Evolutionary conservation across 2,329 filamentous ascomycete species (phyloP), one percentile per base, ranked within the genome.

Genomic region (Chaetothyriales sp.): DNA sequence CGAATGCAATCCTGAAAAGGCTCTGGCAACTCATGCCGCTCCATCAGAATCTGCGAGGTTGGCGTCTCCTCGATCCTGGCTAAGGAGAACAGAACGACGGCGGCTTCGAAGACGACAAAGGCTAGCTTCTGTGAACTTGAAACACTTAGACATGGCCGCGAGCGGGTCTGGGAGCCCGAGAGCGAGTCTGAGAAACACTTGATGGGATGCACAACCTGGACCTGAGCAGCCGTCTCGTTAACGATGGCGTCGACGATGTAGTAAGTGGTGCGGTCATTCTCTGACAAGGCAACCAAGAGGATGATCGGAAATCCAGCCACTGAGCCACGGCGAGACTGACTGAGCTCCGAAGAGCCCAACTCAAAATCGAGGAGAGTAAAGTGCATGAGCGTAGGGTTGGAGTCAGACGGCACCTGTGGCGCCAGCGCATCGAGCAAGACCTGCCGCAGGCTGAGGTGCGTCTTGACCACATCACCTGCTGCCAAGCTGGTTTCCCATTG

Each of bases 401-500:
- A 76, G 3, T 73, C 65, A 7, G 75, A 69, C 18, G 77, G 69
- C 12, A 72, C 66, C 28, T 69, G 70, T 48, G 70, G 67, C 44
- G 72, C 65, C 1, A 74, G 69, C 44, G 76, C 74, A 9, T 73
- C 67, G 15, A 82, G 63, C 36, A 95, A 73, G 3, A 76, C 67
- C 19, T 81, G 78, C 50, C 80, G 78, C 51, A 81, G 72, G 64
- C 94, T 84, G 19, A 81, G 73, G 54, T 90, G 86, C 22, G 77
- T 76, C 46, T 84, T 77, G 46, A 86, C 74, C 44, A 84, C 80
- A 62, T 88, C 82, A 58, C 89, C 86, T 32, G 89, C 89, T 54
- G 85, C 86, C 65, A 90, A 86, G 61, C 90, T 87, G 44, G 95
- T 75, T 62, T 84, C 85, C 92, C 92, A 98, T 6, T 83, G 76